Conservation (phyloP, 768 basidiomycete genomes). For the Krasilnikovozyma curviuscula region DNA sequence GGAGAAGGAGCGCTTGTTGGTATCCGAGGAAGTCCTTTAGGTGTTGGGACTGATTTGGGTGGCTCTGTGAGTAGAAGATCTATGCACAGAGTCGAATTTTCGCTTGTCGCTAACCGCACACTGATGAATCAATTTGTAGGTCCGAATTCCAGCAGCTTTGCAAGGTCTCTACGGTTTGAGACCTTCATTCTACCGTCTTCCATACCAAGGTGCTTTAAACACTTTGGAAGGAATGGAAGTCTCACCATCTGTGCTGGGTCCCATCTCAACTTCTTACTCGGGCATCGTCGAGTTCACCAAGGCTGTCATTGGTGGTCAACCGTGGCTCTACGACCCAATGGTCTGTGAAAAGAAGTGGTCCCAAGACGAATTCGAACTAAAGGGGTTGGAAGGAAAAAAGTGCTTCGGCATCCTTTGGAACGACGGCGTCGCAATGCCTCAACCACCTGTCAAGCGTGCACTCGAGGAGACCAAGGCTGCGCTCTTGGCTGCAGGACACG, state of each 20-base stretch:
- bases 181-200: not conserved
- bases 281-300: constrained; percentile 50
- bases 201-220: constrained; percentile 36
- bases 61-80: not conserved
- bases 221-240: constrained; percentile 43
- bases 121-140: too few species aligned
- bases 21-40: constrained; percentile 29
- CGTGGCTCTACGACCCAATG: constrained; percentile 50
- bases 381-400: constrained; percentile 36
- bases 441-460: constrained; percentile 46
- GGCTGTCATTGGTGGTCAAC: constrained; percentile 38
- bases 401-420: constrained; percentile 50
- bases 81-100: not conserved
- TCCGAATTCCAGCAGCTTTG: not conserved
- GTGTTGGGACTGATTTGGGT: constrained; percentile 40
- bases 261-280: constrained; percentile 38
- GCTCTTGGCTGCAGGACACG: constrained; percentile 42
- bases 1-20: constrained; percentile 23
- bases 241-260: constrained; percentile 52
- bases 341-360: constrained; percentile 42
- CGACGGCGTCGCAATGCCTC: constrained; percentile 40
- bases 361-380: constrained; percentile 40
- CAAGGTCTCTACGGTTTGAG: not conserved
- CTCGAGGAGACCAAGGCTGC: constrained; percentile 40
- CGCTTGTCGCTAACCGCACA: not conserved